Base-by-base conservation (phyloP, 345 rosid genomes). In the Bretschneidera sinensis region DNA sequence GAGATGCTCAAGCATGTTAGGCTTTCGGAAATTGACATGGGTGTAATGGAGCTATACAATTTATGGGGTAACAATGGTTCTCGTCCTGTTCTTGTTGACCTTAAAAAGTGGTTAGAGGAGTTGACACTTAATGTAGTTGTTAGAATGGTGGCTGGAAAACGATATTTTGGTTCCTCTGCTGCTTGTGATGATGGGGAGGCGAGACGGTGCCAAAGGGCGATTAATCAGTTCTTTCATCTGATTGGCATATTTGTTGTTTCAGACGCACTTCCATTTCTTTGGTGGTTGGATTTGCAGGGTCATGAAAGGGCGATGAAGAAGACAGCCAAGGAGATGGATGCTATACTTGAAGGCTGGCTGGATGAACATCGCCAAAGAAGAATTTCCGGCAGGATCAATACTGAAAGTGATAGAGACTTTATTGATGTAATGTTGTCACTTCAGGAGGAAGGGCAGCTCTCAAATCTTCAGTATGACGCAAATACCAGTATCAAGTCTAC, bases 271-370 rank as follows among this genome's bases (percentile, higher is more conserved):
- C 89, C 92, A 0, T 70, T 43, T 54, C 60, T 83, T 19, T 19
- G 89, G 60, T 83, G 85, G 89, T 54, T 83, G 51, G 89, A 83
- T 55, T 10, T 74, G 16, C 75, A 68, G 60, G 94, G 95, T 2
- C 65, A 72, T 69, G 84, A 76, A 62, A 85, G 19, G 75, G 79
- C 70, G 45, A 89, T 86, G 91, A 89, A 79, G 79, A 66, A 70
- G 78, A 79, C 84, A 4, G 87, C 67, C 5, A 67, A 64, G 65
- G 75, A 82, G 11, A 24, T 82, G 34, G 85, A 82, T 24, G 67
- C 24, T 1, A 59, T 82, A 2, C 59, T 74, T 17, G 78, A 54
- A n/a, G 70, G 67, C 7, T 76, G 79, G 83, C 17, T 85, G 48
- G 60, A 60, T 9, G 81, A 80, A 61, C 91, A 78, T 51, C 73